Base-by-base conservation (phyloP, 1,284 basidiomycete genomes). In the Naganishia sp. region DNA sequence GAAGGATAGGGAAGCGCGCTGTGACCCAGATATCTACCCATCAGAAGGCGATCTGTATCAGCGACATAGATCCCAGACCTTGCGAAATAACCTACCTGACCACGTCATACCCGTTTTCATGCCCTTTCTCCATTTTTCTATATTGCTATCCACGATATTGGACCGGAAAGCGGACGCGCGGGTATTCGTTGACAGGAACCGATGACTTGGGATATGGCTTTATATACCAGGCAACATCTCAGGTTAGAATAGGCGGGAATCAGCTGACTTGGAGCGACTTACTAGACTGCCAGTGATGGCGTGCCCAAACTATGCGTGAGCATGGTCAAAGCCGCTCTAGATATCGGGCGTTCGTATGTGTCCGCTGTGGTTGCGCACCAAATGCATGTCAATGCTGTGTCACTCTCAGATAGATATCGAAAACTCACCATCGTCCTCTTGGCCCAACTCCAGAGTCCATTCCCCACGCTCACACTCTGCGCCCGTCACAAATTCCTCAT, bases 401-500 rank as follows among this genome's bases (percentile, higher is more conserved):
- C 31, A 32, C 21, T 15, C 10, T 10, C 6, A 31, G n/a, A 1
- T 6, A 7, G 25, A 6, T 28, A n/a, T 15, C 32, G 39, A 7
- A 31, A 25, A 72, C 74, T 64, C 52, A 73, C 74, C 70, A 63
- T 75, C 72, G 65, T 79, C 77, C 55, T 76, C 76, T 25, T 68
- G 73, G 18, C 75, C 77, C 46, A 77, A 76, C 32, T 72, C 56
- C 11, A 80, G 68, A 35, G 72, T 71, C 57, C 79, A 76, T 13
- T 73, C 73, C 10, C 75, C 77, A 10, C 72, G 60, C 61, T 77
- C 77, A 43, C 76, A 69, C 58, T 80, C 78, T 4, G 73, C 76
- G n/a, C 76, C 79, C 51, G 77, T 74, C 0, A 81, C 71, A 64
- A 81, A 81, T 15, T 77, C 77, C 70, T 81, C 80, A 4, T 77